Evolutionary conservation across 495 filamentous ascomycete genomes (phyloP).

Genomic region (Beverwykella pulmonaria): DNA sequence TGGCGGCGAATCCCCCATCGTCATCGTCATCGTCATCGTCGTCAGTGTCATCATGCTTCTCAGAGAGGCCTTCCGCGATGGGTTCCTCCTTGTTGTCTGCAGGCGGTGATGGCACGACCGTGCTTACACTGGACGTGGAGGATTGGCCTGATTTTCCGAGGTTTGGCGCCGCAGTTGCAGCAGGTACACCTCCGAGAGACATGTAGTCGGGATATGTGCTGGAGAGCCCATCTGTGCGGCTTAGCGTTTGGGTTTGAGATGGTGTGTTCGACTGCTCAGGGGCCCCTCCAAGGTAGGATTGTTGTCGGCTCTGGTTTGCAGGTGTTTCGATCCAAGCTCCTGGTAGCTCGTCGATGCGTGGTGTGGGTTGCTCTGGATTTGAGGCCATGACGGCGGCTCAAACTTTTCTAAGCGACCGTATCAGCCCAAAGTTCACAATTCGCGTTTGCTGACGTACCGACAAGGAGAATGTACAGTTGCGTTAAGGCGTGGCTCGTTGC

Average conservation of each 20-base stretch:
- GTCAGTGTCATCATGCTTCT: neutral
- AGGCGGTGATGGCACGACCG: conserved; percentile 21
- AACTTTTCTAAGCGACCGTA: neutral
- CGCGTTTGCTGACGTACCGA: neutral
- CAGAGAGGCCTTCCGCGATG: neutral
- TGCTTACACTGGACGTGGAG: conserved; percentile 16
- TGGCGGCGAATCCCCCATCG: conserved; percentile 20
- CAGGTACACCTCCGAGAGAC: neutral
- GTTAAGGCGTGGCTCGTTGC: no score
- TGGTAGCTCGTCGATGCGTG: conserved; percentile 28
- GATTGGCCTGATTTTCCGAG: neutral
- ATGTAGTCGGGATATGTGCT: conserved; percentile 20
- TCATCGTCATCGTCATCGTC: conserved; percentile 12
- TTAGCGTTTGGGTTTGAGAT: neutral
- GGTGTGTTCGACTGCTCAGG: neutral
- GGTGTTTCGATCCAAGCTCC: conserved; percentile 37
- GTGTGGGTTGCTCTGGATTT: conserved; percentile 23
- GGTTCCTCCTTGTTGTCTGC: conserved; percentile 1
- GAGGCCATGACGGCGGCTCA: conserved; percentile 15
- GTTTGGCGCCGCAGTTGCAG: neutral
- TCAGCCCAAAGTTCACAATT: neutral
- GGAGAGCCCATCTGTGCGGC: neutral
- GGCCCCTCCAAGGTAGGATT: conserved; percentile 15
- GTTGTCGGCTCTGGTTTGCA: conserved; percentile 12
- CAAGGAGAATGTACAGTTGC: neutral